Base-by-base conservation (phyloP, 208 protist genomes). In the Leishmania major region DNA sequence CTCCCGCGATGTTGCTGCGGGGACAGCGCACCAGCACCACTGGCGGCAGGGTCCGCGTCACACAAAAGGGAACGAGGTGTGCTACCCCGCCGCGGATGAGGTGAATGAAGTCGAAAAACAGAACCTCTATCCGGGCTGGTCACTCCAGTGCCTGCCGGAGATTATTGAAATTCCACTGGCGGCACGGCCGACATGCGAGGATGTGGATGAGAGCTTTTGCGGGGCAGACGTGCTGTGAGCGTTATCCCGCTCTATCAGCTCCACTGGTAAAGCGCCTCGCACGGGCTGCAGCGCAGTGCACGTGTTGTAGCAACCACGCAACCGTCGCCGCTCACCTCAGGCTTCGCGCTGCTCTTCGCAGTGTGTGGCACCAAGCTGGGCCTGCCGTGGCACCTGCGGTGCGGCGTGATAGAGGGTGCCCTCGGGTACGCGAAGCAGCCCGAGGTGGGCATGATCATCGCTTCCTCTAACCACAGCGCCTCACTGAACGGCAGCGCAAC, bases 61-160 rank as follows among this genome's bases (percentile, higher is more conserved):
- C 51, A 60, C 6, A 51, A 69, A n/a, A 40, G 62, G 3, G 71
- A 78, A 73, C 73, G 80, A 40, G 57, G 75, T 45, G n/a, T 80
- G 74, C 25, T 80, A 80, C 76, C 57, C 76, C 10, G 75, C 69
- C 62, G 67, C 83, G 19, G 84, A 92, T 15, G 86, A 90, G 37
- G 82, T 79, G 57, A 88, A 88, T 59, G 77, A 82, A 19, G 79
- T 89, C 0, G 81, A 80, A 3, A 77, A 82, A 17, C 67, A 84
- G n/a, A 82, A 89, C 31, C 78, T 92, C 49, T 88, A 82, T 66
- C 86, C 89, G 0, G 89, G 84, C n/a, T 92, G 86, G 85, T 85
- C 89, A 72, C 82, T 88, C 78, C 89, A 92, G 79, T 90, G 86
- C 59, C 76, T 92, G 69, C 84, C 88, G 71, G 84, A 92, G 71